Base-by-base conservation (phyloP, 768 basidiomycete genomes). In the Lactarius quietus region DNA sequence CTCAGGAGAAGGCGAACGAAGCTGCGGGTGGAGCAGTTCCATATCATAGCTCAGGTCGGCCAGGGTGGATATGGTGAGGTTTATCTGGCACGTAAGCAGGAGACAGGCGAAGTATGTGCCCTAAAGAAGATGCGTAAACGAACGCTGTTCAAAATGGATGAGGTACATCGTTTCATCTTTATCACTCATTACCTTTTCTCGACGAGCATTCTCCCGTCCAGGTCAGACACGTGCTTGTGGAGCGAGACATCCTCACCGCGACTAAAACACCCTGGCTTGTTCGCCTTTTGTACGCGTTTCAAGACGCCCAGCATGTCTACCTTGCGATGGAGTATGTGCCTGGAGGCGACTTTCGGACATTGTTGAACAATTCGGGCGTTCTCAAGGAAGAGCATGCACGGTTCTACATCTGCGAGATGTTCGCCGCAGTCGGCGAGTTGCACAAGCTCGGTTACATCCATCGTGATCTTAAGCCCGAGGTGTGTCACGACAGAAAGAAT, bases 291-390 rank as follows among this genome's bases (percentile, higher is more conserved):
- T 99, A 99, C 73, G 97, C 97, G 3, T 99, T 99, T 78, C 97
- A 99, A 76, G 96, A 99, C 72, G 80, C 86, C 0, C 82, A 90
- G 62, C 82, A 91, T 71, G 94, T 98, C 20, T 98, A 95, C 74
- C 89, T 98, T 54, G 96, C 96, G 1, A 98, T 98, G 96, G 95
- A 98, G 81, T 98, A 97, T 74, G 95, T 98, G 20, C 95, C 95
- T 1, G 97, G 97, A 26, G 97, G 97, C 57, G 97, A 99, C 74
- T 99, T 99, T 80, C 86, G 97, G 20, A 99, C 97, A 0, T 84
- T 99, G 43, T 83, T 99, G 43, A 99, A 98, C 78, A 99, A 98
- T 74, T 95, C 95, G 0, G 97, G 97, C 35, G 94, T 98, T 2
- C 82, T 99, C 64, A 96, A 98, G 74, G 95, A 98, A 74, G 94